Base-by-base conservation (phyloP, 2,329 filamentous ascomycete genomes). In the Fusarium sp. region DNA sequence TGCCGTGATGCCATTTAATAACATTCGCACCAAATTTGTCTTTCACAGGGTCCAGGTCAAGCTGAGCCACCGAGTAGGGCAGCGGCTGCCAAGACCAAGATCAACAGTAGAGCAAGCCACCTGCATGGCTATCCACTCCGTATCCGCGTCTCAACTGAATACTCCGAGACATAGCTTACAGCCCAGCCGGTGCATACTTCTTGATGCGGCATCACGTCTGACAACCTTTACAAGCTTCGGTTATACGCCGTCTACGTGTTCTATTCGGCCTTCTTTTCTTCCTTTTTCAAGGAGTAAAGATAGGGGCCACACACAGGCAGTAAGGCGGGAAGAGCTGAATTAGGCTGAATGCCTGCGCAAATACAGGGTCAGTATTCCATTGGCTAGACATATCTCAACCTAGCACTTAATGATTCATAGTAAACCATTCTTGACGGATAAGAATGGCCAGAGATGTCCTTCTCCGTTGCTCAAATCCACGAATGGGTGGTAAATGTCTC, bases 81-180 rank as follows among this genome's bases (percentile, higher is more conserved):
- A 52, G 52, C 58, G 41, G n/a, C 55, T 46, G 56, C 66, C 69
- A 67, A 73, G 71, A 55, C 63, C 62, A 56, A 53, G 63, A 70
- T 69, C 63, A 59, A 46, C 69, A 53, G 28, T 37, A 52, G 52
- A 42, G 55, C 64, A 65, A 68, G 71, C 65, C 68, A 65, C 59
- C 64, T 38, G 23, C 15, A 18, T 53, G 70, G 46, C 33, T 38
- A 31, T 63, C 23, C 31, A 34, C 36, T 53, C 61, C 62, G 60
- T 31, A 53, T 53, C 60, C 54, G 36, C 36, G 53, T 26, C 41
- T 60, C 31, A 41, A 72, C 63, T 62, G 52, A 56, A 61, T 57
- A 37, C 44, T 54, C 57, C 58, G 63, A 69, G 62, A 57, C 54
- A 68, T 55, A 31, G 57, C n/a, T 40, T 34, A 47, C 28, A 33